phyloP scores from a whole-genome alignment of 2,329 filamentous ascomycete genomes.

The Aspergillus tanneri region DNA sequence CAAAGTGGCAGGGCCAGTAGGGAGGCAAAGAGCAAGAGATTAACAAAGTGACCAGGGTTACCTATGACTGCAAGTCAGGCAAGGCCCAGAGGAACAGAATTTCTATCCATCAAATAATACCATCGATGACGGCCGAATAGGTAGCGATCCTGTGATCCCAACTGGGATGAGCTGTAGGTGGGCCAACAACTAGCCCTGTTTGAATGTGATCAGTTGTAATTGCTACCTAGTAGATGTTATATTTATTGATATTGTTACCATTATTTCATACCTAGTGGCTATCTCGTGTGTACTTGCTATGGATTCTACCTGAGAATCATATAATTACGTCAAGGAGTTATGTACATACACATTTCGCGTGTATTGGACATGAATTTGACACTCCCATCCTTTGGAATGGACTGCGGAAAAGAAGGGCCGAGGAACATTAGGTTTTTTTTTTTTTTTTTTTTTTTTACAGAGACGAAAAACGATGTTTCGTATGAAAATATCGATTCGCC shows the following conservation, averaged over 20 bases:
- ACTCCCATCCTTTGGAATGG: background rate
- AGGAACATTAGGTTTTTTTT: background rate
- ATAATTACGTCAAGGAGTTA: too few relatives aligned
- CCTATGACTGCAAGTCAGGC: background rate
- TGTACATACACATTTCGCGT: too few relatives aligned
- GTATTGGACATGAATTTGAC: background rate
- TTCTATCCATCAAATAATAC: conserved; percentile 15
- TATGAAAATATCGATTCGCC: too few relatives aligned
- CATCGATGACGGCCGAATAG: conserved; percentile 12
- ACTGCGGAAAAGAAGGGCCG: background rate
- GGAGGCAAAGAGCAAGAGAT: conserved; percentile 11
- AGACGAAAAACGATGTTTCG: too few relatives aligned
- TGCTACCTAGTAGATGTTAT: background rate
- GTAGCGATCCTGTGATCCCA: conserved; percentile 15
- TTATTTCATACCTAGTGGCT: too few relatives aligned
- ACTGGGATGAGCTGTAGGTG: conserved; percentile 19
- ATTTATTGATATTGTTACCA: conserved; percentile 8
- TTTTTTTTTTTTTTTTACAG: too few relatives aligned
- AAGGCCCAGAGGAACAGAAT: conserved; percentile 6
- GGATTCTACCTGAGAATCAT: too few relatives aligned
- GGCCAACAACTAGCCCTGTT: conserved; percentile 17
- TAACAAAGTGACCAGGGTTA: conserved; percentile 6
- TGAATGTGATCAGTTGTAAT: conserved; percentile 2
- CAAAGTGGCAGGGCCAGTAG: conserved; percentile 14
- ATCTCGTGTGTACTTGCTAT: too few relatives aligned